Percentiles rank a stretch among this genome's conserved stretches.
phyloP scores from a whole-genome alignment of 2,329 filamentous ascomycete genomes.

The Tolypocladium ophioglossoides region DNA sequence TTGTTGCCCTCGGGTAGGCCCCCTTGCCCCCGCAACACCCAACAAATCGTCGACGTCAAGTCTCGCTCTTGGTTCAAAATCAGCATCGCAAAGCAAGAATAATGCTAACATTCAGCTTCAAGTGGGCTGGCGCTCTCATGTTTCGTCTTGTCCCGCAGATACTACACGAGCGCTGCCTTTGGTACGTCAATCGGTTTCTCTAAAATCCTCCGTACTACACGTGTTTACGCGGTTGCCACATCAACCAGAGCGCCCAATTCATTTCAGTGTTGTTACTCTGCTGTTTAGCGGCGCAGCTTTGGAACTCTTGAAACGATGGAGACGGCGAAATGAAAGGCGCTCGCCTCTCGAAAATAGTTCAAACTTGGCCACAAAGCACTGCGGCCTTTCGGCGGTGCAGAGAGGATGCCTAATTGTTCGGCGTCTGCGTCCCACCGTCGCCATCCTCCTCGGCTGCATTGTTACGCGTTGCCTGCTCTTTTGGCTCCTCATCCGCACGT shows the following conservation, averaged over 20 bases:
- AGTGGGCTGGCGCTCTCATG: background rate
- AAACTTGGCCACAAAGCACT: background rate
- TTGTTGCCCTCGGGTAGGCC: background rate
- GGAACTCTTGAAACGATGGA: background rate
- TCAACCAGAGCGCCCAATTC: background rate
- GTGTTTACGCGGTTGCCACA: background rate
- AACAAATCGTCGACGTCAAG: background rate
- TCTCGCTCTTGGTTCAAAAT: background rate
- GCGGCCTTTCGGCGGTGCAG: background rate
- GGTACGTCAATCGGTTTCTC: background rate
- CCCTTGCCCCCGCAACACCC: background rate
- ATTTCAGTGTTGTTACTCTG: background rate
- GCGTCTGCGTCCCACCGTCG: background rate
- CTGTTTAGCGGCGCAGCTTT: background rate
- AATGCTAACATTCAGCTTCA: background rate
- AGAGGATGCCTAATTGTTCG: background rate
- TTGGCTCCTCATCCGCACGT: constrained; percentile 20
- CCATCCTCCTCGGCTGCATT: constrained; percentile 2
- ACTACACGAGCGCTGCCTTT: background rate
- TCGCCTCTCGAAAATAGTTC: background rate
- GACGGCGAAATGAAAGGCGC: background rate
- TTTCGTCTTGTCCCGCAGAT: background rate
- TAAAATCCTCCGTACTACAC: too few relatives aligned
- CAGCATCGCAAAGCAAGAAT: background rate
- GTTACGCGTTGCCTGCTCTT: constrained; percentile 12